phyloP scores from a whole-genome alignment of 2,329 filamentous ascomycete species.

The Pseudogymnoascus sp. region DNA sequence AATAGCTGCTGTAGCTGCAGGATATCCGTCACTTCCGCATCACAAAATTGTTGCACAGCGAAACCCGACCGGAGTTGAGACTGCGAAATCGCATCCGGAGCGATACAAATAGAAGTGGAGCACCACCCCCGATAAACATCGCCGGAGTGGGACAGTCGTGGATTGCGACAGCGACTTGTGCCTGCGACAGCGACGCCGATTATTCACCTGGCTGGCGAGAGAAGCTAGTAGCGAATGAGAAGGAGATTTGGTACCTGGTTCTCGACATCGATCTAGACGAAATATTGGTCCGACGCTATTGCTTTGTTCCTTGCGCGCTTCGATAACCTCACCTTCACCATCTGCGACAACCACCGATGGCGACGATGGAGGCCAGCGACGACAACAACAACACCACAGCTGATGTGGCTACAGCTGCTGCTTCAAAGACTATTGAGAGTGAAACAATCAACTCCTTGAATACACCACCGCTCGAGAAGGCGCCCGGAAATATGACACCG shows the following conservation, averaged over 20 bases:
- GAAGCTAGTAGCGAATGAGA: neutral
- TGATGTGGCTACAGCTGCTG: neutral
- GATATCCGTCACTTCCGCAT: neutral
- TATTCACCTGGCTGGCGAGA: neutral
- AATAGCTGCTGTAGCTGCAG: slow-evolving; percentile 1
- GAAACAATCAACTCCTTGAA: neutral
- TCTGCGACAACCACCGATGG: neutral
- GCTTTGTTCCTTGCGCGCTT: slow-evolving; percentile 2
- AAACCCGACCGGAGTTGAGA: neutral
- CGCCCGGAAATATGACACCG: neutral
- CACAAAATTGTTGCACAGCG: slow-evolving; percentile 6
- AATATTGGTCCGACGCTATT: neutral
- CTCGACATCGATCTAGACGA: slow-evolving; percentile 1
- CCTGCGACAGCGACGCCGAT: neutral
- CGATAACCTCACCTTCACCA: neutral
- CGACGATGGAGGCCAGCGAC: neutral
- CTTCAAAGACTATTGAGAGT: neutral
- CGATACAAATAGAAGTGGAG: slow-evolving; percentile 7
- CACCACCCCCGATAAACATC: neutral
- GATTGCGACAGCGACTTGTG: neutral
- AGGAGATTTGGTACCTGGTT: neutral
- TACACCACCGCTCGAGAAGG: neutral
- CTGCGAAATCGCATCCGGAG: slow-evolving; percentile 1
- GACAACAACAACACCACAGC: neutral
- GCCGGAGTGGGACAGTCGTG: neutral